Evolutionary conservation across 805 yeast species (phyloP).

Genomic region (Cephaloascus albidus): DNA sequence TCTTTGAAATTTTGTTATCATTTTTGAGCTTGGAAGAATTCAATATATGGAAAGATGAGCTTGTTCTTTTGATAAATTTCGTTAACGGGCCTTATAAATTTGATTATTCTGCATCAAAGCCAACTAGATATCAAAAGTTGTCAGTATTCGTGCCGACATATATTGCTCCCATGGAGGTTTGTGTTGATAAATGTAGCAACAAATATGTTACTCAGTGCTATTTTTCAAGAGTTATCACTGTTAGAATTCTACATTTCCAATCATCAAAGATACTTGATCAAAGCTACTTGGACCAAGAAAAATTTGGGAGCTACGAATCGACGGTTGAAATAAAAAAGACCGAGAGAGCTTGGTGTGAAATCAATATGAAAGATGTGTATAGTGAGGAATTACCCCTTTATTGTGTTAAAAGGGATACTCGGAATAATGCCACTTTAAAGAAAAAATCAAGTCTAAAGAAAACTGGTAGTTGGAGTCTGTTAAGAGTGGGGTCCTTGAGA

Average conservation of each 20-base stretch:
- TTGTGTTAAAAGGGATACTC: background rate
- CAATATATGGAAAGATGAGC: constrained; percentile 28
- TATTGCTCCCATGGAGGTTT: background rate
- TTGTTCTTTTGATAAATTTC: constrained; percentile 14
- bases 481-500: background rate
- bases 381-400: background rate
- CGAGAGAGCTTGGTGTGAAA: background rate
- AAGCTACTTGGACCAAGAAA: background rate
- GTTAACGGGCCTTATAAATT: constrained; percentile 22
- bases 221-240: background rate
- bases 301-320: background rate
- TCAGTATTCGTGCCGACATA: background rate
- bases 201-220: background rate
- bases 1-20: constrained; percentile 35
- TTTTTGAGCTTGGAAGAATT: constrained; percentile 22
- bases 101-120: constrained; percentile 13
- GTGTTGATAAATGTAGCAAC: background rate
- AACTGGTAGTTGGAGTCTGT: background rate
- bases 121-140: background rate
- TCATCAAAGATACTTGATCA: background rate
- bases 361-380: background rate
- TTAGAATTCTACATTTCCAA: background rate
- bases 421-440: background rate
- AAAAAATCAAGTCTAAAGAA: background rate
- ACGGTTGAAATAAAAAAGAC: background rate